Base-by-base conservation (phyloP, 371 early-diverging fungal genomes). In the Choanephora cucurbitarum region DNA sequence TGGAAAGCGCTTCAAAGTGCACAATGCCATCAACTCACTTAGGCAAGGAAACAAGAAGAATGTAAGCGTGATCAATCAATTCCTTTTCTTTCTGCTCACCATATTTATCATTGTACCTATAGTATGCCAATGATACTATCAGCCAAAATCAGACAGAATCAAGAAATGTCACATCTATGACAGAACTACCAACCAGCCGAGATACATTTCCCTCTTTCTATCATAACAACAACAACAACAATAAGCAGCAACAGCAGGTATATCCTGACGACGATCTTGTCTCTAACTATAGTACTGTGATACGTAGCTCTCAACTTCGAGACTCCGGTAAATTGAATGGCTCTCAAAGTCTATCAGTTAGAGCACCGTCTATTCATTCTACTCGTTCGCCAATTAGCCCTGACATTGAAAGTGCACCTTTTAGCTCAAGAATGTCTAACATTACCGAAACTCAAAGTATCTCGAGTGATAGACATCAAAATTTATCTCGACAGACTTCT, bases 1-100 rank as follows among this genome's bases (percentile, higher is more conserved):
- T 64, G 90, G 90, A 24, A 88, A 87, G 53, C 73, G 90, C 2
- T 83, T 84, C 60, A 85, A 87, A 42, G 69, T 89, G 34, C 82
- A 84, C 65, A 84, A 75, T 51, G 85, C 87, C 17, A 89, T 89
- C 51, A 76, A 71, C 23, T 59, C 71, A 5, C 60, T 88, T 19
- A 72, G 78, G 46, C 69, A 72, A 52, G 59, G 54, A 46, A 28
- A 44, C 3, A 57, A 47, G 24, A 64, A 42, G 32, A 47, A 56
- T 43, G 18, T 32, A 40, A 46, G 34, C 32, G 39, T 21, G 31
- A n/a, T 18, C 18, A 44, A 21, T 24, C 24, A 3, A 17, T 7
- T 18, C 6, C 1, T 51, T 14, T 7, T 37, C 4, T 37, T 6
- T 37, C 6, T 32, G 32, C n/a, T n/a, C n/a, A n/a, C n/a, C n/a